These are phyloP conservation scores for Fraxinus velutina DNA, from an alignment of 305 asterid species.

Conservation along the genomic window DNA sequence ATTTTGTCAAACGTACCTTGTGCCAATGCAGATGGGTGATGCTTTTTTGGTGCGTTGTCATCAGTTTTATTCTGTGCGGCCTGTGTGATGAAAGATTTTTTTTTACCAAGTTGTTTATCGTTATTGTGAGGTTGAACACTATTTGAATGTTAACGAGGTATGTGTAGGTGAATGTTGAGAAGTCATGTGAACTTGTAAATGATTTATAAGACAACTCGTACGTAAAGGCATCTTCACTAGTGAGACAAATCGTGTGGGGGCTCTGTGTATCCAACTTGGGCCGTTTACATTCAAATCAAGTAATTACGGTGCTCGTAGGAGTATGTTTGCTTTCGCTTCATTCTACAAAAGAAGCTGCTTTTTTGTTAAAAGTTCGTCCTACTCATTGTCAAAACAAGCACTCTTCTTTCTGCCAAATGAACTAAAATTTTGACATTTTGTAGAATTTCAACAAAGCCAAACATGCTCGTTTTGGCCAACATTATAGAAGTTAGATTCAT, in stretches of 20 bases:
- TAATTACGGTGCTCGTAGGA: neutral
- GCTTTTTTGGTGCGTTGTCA: neutral
- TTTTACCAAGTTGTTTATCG: neutral
- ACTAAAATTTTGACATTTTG: neutral
- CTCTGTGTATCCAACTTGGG: neutral
- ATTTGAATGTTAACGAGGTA: neutral
- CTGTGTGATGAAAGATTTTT: neutral
- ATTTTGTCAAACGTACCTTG: neutral
- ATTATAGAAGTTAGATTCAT: neutral
- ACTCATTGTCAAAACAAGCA: neutral
- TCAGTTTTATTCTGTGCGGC: neutral
- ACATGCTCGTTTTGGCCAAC: neutral
- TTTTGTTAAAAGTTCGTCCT: neutral
- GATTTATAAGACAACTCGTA: neutral
- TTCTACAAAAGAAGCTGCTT: neutral
- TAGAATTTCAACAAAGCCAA: neutral
- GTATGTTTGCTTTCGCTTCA: too few relatives aligned
- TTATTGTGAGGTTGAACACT: neutral
- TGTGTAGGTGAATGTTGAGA: neutral
- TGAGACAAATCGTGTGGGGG: neutral
- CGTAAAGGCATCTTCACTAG: neutral
- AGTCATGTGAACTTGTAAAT: neutral
- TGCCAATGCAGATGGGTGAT: neutral
- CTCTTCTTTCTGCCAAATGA: neutral
- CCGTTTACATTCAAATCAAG: neutral